phyloP scores from a whole-genome alignment of 257 asterid genomes.

The Solanum boliviense region DNA sequence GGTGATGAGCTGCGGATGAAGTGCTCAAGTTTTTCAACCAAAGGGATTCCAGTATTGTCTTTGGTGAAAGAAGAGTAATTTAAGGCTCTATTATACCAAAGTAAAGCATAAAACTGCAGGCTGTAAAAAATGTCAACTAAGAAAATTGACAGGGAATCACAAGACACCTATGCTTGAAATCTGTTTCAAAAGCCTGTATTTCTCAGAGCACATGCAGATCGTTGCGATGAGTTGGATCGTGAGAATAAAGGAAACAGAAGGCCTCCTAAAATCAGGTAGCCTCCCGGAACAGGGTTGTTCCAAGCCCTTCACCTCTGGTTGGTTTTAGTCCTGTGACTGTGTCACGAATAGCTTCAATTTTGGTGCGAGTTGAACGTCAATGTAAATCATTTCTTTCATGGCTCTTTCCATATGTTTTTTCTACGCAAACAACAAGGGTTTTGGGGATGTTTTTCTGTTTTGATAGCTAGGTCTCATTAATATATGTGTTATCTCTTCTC shows the following conservation, averaged over 20 bases:
- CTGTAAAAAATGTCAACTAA: neutral
- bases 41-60: constrained; percentile 79
- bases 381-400: neutral
- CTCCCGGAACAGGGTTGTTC: neutral
- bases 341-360: neutral
- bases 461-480: neutral
- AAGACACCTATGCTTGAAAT: too few relatives aligned
- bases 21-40: constrained; percentile 71
- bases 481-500: too few relatives aligned
- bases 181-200: too few relatives aligned
- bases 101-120: neutral
- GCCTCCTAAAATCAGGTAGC: neutral
- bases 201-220: too few relatives aligned
- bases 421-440: neutral
- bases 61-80: constrained; percentile 26
- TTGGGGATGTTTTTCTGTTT: neutral
- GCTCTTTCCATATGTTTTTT: neutral
- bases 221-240: too few relatives aligned
- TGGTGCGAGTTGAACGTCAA: neutral
- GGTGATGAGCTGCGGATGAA: constrained; percentile 65
- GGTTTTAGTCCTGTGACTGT: neutral
- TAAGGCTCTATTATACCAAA: neutral
- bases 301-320: neutral
- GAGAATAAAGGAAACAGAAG: too few relatives aligned
- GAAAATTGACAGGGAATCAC: too few relatives aligned